Base-by-base conservation (phyloP, 768 basidiomycete genomes). In the Kwoniella pini region DNA sequence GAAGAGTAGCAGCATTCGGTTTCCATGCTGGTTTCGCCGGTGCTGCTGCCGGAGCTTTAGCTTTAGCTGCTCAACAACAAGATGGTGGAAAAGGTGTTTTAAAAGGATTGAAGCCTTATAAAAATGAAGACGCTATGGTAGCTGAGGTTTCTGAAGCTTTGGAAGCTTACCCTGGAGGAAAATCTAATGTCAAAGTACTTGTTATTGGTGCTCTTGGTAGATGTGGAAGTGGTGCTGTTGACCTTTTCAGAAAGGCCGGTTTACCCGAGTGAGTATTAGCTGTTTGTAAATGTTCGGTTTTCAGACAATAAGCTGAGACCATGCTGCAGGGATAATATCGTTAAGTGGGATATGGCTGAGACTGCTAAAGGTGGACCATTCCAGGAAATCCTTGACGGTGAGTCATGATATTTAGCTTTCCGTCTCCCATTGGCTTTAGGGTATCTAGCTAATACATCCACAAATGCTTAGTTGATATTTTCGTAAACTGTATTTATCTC, bases 21-120 rank as follows among this genome's bases (percentile, higher is more conserved):
- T 99, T 88, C 81, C 90, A 98, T 77, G 96, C 96, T 12, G 96
- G 96, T 4, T 99, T 97, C 71, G 93, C 95, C n/a, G 96, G 96
- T 15, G 82, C 82, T 1, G 95, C 93, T 4, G 91, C 93, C 10
- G 82, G 81, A 36, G 90, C 89, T 7, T 83, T 98, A 26, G 91
- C 90, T 2, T 77, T 86, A 31, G 89, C 88, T 1, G 83, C 88
- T 21, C 84, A 88, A 53, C 82, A 83, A 64, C 81, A 83, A 45
- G 64, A 73, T 13, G 75, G 74, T 15, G 86, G 85, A 1, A 77
- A 84, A 69, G 77, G 74, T 11, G 67, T 65, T 3, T 81, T 95
- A 28, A 90, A 88, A 3, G 80, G 77, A 26, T 80, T 98, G 64
- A 83, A 87, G 64, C 90, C 96, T 3, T 99, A 88, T 71, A 81